phyloP scores from a whole-genome alignment of 2,329 filamentous ascomycete species.

The Fusarium sambucinum region DNA sequence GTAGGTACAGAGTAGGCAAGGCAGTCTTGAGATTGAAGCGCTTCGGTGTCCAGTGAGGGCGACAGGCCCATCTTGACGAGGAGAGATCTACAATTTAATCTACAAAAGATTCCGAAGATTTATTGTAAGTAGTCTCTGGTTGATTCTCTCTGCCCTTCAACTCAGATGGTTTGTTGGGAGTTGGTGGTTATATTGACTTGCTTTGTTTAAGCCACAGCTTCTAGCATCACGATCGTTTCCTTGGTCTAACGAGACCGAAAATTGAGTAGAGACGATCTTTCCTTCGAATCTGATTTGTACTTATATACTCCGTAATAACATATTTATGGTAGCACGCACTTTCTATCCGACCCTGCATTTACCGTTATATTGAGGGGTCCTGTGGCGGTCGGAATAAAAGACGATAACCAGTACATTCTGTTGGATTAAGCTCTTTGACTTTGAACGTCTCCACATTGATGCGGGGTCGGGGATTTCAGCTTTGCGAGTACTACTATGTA shows the following conservation, averaged over 20 bases:
- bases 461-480: slow-evolving; percentile 9
- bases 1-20: background rate
- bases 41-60: background rate
- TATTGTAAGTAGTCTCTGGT: background rate
- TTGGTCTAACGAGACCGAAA: background rate
- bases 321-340: background rate
- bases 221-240: background rate
- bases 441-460: slow-evolving; percentile 6
- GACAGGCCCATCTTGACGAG: background rate
- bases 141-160: background rate
- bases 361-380: slow-evolving; percentile 11
- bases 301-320: too few relatives aligned
- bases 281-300: too few relatives aligned
- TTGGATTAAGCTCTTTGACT: slow-evolving; percentile 30
- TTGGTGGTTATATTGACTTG: background rate
- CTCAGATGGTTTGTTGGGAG: too few relatives aligned
- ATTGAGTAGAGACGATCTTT: too few relatives aligned
- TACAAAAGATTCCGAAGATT: background rate
- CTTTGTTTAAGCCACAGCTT: background rate
- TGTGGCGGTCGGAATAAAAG: slow-evolving; percentile 13
- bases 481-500: slow-evolving; percentile 2
- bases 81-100: background rate
- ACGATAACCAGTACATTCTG: slow-evolving; percentile 1
- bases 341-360: background rate
- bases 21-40: background rate